These are phyloP conservation scores for Aspergillus ustus DNA, from an alignment of 2,329 filamentous ascomycete species.

Conservation along the genomic window DNA sequence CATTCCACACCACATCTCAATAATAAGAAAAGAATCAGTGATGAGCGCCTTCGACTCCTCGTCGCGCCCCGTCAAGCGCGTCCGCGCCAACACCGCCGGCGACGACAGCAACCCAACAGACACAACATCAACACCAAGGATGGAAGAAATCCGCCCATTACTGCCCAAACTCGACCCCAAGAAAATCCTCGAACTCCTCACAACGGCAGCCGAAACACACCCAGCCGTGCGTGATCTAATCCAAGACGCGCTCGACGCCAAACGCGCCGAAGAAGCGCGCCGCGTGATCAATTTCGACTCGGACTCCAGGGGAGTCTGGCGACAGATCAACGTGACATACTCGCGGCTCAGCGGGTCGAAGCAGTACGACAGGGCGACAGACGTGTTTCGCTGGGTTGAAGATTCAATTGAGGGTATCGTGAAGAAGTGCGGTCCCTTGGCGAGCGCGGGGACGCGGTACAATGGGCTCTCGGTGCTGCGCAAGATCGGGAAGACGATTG, in stretches of 20 bases:
- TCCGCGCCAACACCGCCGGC: no score
- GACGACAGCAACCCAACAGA: no score
- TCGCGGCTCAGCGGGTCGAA: not conserved
- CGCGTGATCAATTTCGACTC: conserved; percentile 20
- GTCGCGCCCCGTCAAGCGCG: no score
- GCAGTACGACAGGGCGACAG: conserved; percentile 15
- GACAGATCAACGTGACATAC: conserved; percentile 20
- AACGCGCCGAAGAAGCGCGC: not conserved
- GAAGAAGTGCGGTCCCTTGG: conserved; percentile 7
- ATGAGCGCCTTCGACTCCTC: no score
- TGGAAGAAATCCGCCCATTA: not conserved
- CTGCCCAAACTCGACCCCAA: not conserved
- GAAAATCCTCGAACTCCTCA: not conserved
- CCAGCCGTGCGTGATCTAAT: not conserved
- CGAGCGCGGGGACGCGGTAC: conserved; percentile 15
- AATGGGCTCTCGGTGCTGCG: conserved; percentile 25
- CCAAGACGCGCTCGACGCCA: not conserved
- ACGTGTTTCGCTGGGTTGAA: not conserved
- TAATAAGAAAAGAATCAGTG: no score
- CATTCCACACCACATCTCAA: no score
- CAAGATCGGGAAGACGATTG: conserved; percentile 27
- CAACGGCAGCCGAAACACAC: not conserved
- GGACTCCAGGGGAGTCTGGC: no score
- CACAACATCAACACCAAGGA: not conserved
- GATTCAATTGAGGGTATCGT: conserved; percentile 7